Evolutionary conservation across 208 protist species (phyloP).

Genomic region (Leishmania gerbilli): DNA sequence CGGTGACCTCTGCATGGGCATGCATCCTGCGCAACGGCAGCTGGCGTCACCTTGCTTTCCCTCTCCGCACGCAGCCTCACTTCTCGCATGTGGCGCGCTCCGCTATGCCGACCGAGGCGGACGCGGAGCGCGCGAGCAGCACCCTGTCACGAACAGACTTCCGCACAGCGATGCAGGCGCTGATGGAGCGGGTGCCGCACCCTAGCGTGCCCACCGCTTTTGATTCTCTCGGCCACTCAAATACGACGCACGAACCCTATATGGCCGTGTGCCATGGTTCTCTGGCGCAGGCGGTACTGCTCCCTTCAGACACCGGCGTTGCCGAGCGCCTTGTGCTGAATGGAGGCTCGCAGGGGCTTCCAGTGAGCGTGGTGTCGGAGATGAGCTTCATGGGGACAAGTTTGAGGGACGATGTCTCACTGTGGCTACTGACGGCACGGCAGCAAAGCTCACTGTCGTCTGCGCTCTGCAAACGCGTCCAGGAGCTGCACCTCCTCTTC

Average conservation of each 20-base stretch:
- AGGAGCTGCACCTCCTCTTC: constrained; percentile 10
- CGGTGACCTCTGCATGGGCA: constrained; percentile 54
- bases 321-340: constrained; percentile 19
- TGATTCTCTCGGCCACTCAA: not conserved
- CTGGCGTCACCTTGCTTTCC: constrained; percentile 54
- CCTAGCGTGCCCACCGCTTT: not conserved
- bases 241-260: constrained; percentile 17
- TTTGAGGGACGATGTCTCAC: constrained; percentile 41
- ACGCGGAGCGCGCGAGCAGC: not conserved
- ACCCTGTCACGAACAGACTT: constrained; percentile 24
- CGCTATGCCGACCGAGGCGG: not conserved
- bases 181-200: constrained; percentile 21
- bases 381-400: constrained; percentile 36
- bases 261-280: constrained; percentile 64
- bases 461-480: constrained; percentile 1
- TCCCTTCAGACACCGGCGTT: constrained; percentile 6
- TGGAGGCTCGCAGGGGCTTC: constrained; percentile 57
- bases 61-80: constrained; percentile 34
- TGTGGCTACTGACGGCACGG: constrained; percentile 46
- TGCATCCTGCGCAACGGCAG: constrained; percentile 39
- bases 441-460: constrained; percentile 14
- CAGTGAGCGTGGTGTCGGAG: constrained; percentile 47
- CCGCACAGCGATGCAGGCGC: constrained; percentile 18
- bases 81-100: constrained; percentile 21
- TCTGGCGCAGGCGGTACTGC: constrained; percentile 36